Percentiles rank a stretch among this genome's conserved stretches.
These are phyloP conservation scores for Solanum chiquidenum DNA, from an alignment of 257 asterid genomes.

Conservation along the genomic window DNA sequence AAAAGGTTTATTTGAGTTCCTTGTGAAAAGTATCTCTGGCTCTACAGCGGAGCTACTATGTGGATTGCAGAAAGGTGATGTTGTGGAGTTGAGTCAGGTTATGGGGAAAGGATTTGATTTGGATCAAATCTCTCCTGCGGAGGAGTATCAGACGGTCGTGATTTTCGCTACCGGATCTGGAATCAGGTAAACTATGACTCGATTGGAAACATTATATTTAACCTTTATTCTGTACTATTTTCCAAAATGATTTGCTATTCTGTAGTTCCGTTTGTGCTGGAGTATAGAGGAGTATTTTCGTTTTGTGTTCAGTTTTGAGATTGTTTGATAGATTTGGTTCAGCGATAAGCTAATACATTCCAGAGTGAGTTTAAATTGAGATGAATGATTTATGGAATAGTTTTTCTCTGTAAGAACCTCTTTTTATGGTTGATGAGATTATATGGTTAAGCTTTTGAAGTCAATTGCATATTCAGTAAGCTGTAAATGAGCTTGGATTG, in stretches of 20 bases:
- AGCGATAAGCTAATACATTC: background rate
- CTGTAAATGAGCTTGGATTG: background rate
- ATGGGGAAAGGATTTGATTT: slow-evolving; percentile 76
- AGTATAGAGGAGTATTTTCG: background rate
- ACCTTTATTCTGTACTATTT: background rate
- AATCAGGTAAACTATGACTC: slow-evolving; percentile 39
- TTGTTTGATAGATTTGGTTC: background rate
- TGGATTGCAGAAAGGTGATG: slow-evolving; percentile 57
- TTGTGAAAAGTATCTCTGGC: slow-evolving; percentile 62
- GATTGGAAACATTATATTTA: background rate
- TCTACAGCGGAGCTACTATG: slow-evolving; percentile 83
- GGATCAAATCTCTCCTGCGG: slow-evolving; percentile 59
- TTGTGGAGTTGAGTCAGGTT: slow-evolving; percentile 59
- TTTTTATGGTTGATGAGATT: background rate
- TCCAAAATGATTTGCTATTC: too few relatives aligned
- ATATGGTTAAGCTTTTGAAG: background rate
- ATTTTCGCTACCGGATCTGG: slow-evolving; percentile 96
- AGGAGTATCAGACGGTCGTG: slow-evolving; percentile 54
- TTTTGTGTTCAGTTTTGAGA: background rate
- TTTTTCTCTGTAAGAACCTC: background rate
- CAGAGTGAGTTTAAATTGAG: background rate
- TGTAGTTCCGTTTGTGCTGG: background rate
- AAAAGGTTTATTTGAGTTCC: slow-evolving; percentile 62
- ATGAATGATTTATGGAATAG: background rate
- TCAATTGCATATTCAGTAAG: background rate